Evolutionary conservation across 169 alveolate species (phyloP).

Genomic region (Perkinsus chesapeaki): DNA sequence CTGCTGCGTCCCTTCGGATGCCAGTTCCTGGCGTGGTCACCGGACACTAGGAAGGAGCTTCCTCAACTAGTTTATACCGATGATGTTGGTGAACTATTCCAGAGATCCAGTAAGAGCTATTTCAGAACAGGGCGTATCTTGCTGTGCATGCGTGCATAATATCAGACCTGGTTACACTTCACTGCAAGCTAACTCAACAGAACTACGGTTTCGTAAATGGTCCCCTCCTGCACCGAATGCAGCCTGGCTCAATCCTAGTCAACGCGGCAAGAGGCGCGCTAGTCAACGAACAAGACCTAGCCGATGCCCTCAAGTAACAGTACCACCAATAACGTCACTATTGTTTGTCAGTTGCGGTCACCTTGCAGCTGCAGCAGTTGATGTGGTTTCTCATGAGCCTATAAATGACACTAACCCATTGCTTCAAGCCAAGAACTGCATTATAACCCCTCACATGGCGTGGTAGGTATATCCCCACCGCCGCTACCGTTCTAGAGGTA

Average conservation of each 20-base stretch:
- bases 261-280: background rate
- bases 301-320: background rate
- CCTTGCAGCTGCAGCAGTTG: background rate
- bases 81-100: background rate
- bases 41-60: background rate
- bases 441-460: background rate
- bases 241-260: background rate
- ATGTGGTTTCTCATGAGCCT: background rate
- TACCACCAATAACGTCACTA: background rate
- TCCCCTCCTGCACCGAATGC: background rate
- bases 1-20: background rate
- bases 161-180: background rate
- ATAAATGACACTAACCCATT: background rate
- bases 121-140: background rate
- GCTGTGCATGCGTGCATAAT: background rate
- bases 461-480: background rate
- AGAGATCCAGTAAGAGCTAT: background rate
- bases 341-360: background rate
- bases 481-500: background rate
- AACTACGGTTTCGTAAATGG: background rate
- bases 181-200: background rate
- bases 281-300: background rate
- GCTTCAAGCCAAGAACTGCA: background rate
- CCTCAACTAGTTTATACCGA: background rate
- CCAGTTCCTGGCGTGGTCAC: background rate